Conservation (phyloP, 306 rosid species). For the Cyclanthera cordifolia region DNA sequence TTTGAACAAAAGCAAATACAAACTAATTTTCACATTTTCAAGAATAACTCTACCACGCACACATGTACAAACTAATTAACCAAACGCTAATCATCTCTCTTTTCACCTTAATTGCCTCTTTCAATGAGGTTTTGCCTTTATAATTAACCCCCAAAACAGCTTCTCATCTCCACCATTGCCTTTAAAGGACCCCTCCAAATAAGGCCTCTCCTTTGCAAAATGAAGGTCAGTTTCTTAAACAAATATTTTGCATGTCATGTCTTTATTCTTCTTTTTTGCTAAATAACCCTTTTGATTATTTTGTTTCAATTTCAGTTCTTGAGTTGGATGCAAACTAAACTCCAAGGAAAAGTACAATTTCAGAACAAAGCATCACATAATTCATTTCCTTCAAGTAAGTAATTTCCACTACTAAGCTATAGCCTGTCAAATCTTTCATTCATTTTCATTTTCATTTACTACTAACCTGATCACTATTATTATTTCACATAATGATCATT, state of each 20-base stretch:
- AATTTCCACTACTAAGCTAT: no score
- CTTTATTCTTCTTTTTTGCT: neutral
- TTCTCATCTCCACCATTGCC: neutral
- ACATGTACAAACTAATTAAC: neutral
- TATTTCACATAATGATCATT: constrained; percentile 19
- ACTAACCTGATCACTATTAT: neutral
- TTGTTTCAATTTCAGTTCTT: neutral
- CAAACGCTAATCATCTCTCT: no score
- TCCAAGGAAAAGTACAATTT: constrained; percentile 4
- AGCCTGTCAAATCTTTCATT: no score
- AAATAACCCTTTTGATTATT: neutral
- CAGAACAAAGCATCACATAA: constrained; percentile 6
- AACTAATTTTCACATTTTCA: neutral
- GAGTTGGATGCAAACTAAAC: constrained; percentile 11
- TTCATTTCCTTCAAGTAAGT: constrained; percentile 8
- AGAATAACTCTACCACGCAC: neutral
- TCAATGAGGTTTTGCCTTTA: neutral
- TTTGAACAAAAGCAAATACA: neutral
- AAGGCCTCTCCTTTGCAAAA: neutral
- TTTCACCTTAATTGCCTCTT: neutral
- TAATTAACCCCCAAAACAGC: neutral
- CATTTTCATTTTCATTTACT: neutral
- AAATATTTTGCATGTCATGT: no score
- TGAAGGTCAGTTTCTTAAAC: constrained; percentile 4
- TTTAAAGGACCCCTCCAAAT: neutral